Percentiles rank a stretch among this genome's conserved stretches.
phyloP scores from a whole-genome alignment of 2,329 filamentous ascomycete species.

The Sporothrix protearum region DNA sequence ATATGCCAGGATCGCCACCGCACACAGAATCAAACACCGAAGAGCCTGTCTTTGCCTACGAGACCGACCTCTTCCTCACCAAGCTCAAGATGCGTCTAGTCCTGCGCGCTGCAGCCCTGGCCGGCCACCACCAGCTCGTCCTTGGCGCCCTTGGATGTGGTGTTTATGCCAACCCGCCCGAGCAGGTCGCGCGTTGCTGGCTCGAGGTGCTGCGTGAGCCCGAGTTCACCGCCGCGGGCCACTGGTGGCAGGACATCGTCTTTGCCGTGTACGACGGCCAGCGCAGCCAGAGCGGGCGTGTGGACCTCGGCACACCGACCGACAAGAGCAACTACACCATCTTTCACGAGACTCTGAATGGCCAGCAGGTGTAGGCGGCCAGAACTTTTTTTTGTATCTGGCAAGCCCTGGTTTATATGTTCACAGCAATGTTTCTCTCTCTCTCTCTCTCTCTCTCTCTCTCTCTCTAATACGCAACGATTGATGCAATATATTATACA shows the following conservation, averaged over 20 bases:
- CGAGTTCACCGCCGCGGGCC: constrained; percentile 54
- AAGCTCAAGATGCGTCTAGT: constrained; percentile 61
- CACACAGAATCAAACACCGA: not conserved
- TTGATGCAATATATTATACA: not conserved
- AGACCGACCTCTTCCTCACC: constrained; percentile 49
- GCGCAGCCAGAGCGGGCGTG: constrained; percentile 5
- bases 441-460: too few relatives aligned
- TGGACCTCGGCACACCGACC: constrained; percentile 12
- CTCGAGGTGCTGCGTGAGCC: constrained; percentile 55
- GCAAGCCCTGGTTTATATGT: too few relatives aligned
- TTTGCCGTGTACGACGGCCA: constrained; percentile 58
- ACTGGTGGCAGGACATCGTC: constrained; percentile 61
- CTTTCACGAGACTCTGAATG: constrained; percentile 46
- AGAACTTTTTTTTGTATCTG: not conserved
- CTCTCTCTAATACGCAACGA: not conserved
- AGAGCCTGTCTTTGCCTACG: constrained; percentile 40
- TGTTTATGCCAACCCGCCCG: constrained; percentile 60
- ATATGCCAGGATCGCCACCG: not conserved
- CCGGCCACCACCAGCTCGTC: constrained; percentile 57
- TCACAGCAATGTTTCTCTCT: not conserved
- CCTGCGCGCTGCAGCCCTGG: constrained; percentile 55
- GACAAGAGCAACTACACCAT: constrained; percentile 49
- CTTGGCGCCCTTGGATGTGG: constrained; percentile 69
- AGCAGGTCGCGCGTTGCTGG: constrained; percentile 61
- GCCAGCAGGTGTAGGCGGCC: constrained; percentile 34